A percentile compares a stretch with the other conserved stretches of the same genome.
Conservation (phyloP, 768 basidiomycete genomes). For the Lactarius psammicola region DNA sequence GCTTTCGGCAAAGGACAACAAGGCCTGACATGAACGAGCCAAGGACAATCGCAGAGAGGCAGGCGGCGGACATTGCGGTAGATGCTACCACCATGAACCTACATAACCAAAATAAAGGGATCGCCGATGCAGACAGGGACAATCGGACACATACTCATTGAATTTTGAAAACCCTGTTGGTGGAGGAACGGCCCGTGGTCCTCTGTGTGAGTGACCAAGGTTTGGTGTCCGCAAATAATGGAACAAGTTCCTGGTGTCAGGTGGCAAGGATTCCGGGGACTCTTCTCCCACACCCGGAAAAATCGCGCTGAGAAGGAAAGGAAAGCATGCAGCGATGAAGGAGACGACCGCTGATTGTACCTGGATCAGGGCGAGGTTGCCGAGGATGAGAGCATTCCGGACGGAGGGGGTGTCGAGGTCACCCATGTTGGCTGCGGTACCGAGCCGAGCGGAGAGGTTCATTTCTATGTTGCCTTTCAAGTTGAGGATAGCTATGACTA, state of each 20-base stretch:
- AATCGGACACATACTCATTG: slow-evolving; percentile 17
- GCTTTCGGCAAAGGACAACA: slow-evolving; percentile 72
- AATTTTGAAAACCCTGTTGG: slow-evolving; percentile 13
- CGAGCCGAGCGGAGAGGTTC: slow-evolving; percentile 95
- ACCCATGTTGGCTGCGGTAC: slow-evolving; percentile 92
- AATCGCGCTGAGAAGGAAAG: slow-evolving; percentile 67
- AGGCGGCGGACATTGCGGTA: slow-evolving; percentile 78
- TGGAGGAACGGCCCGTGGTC: slow-evolving; percentile 14
- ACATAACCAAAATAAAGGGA: slow-evolving; percentile 11
- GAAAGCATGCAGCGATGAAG: slow-evolving; percentile 76
- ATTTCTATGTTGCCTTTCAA: slow-evolving; percentile 99
- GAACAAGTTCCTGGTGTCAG: background rate
- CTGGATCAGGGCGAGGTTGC: slow-evolving; percentile 85
- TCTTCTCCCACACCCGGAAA: slow-evolving; percentile 41
- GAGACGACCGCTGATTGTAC: slow-evolving; percentile 92
- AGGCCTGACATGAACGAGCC: slow-evolving; percentile 92
- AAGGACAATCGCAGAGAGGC: slow-evolving; percentile 70
- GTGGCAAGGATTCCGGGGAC: slow-evolving; percentile 7
- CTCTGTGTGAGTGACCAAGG: slow-evolving; percentile 1
- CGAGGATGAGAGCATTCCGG: slow-evolving; percentile 66
- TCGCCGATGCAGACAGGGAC: background rate
- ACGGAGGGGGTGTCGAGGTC: slow-evolving; percentile 72
- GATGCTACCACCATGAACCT: slow-evolving; percentile 78
- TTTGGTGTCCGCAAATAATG: slow-evolving; percentile 1
- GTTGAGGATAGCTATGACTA: slow-evolving; percentile 91